These are phyloP conservation scores for Prunus yedoensis DNA, from an alignment of 331 rosid species.

Conservation along the genomic window DNA sequence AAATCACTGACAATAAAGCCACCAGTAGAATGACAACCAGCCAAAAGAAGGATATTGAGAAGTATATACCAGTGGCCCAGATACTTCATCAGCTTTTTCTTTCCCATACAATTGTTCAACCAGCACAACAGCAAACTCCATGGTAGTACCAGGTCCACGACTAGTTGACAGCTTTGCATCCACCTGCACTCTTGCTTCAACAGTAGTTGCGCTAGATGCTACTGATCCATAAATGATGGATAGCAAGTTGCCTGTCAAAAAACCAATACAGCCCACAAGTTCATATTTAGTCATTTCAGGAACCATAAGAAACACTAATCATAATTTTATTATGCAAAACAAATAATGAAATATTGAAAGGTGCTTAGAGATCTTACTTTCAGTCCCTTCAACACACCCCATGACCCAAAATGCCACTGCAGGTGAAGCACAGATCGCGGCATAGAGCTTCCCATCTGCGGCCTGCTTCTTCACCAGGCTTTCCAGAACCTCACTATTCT, in stretches of 20 bases:
- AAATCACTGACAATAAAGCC: not conserved
- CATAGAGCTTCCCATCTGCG: slow-evolving; percentile 64
- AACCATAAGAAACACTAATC: not conserved
- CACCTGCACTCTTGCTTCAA: slow-evolving; percentile 81
- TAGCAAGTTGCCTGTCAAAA: slow-evolving; percentile 77
- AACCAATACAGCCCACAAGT: slow-evolving; percentile 7
- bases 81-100: slow-evolving; percentile 81
- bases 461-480: slow-evolving; percentile 68
- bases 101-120: slow-evolving; percentile 84
- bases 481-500: slow-evolving; percentile 50
- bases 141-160: slow-evolving; percentile 88
- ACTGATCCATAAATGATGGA: slow-evolving; percentile 78
- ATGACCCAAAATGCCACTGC: slow-evolving; percentile 79
- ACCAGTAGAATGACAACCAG: not conserved
- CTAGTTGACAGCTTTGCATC: slow-evolving; percentile 85
- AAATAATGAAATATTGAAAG: not conserved
- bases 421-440: slow-evolving; percentile 94
- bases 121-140: slow-evolving; percentile 71
- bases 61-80: slow-evolving; percentile 44
- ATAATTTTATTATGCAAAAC: not conserved
- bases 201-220: slow-evolving; percentile 55
- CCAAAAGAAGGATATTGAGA: not conserved
- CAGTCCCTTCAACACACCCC: slow-evolving; percentile 89
- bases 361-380: slow-evolving; percentile 47
- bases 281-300: not conserved